These are phyloP conservation scores for Aspergillus campestris DNA, from an alignment of 495 filamentous ascomycete genomes.

Conservation along the genomic window DNA sequence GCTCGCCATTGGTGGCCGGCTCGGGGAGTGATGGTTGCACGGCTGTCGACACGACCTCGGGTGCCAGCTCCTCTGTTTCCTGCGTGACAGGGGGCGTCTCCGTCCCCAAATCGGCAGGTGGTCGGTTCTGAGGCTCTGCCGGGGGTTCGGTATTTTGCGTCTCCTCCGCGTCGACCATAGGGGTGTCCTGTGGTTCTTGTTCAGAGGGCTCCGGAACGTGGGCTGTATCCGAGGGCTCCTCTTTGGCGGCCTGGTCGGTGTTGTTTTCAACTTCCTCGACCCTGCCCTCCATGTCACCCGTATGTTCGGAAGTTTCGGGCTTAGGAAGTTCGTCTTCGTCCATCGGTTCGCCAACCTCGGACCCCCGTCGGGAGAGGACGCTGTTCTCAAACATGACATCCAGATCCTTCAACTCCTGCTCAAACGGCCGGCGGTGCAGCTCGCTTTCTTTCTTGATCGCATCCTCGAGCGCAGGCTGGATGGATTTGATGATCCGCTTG, in stretches of 20 bases:
- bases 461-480: constrained; percentile 68
- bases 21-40: constrained; percentile 4
- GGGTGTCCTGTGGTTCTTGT: not conserved
- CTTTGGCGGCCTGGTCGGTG: constrained; percentile 11
- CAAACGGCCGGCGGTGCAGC: constrained; percentile 57
- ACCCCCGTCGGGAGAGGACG: constrained; percentile 38
- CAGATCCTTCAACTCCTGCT: constrained; percentile 62
- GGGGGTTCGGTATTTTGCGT: not conserved
- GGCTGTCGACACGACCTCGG: constrained; percentile 2
- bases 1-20: constrained; percentile 7
- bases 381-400: constrained; percentile 60
- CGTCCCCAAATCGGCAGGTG: not conserved
- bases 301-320: constrained; percentile 8
- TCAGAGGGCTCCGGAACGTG: constrained; percentile 2
- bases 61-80: not conserved
- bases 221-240: constrained; percentile 5
- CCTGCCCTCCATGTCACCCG: constrained; percentile 5
- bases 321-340: constrained; percentile 20
- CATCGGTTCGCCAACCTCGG: constrained; percentile 21
- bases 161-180: constrained; percentile 3
- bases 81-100: not conserved
- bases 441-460: constrained; percentile 74
- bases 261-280: constrained; percentile 18
- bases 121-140: not conserved
- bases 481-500: constrained; percentile 73